Percentiles rank a stretch among this genome's conserved stretches.
Conservation (phyloP, 2,329 filamentous ascomycete genomes). For the Sporothrix mexicana region DNA sequence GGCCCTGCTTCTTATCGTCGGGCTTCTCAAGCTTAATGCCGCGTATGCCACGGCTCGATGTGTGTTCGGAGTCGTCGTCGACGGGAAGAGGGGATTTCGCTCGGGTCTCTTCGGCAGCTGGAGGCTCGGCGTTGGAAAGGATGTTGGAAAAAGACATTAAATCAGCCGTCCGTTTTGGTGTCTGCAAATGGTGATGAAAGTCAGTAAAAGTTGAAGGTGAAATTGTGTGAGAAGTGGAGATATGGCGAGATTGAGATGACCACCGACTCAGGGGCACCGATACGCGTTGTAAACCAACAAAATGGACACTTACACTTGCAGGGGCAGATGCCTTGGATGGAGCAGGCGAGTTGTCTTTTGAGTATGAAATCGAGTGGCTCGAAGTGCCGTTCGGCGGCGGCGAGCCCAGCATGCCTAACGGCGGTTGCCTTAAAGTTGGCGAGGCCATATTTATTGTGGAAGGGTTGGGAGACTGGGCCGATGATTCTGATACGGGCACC, state of each 20-base stretch:
- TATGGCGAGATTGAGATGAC: too few species aligned
- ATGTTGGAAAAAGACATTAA: conserved; percentile 98
- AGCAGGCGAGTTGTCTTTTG: conserved; percentile 50
- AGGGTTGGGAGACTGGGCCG: conserved; percentile 50
- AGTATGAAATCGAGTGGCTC: conserved; percentile 42
- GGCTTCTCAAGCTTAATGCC: conserved; percentile 40
- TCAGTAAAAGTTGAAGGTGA: background rate
- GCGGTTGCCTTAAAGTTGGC: conserved; percentile 54
- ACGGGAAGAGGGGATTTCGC: conserved; percentile 47
- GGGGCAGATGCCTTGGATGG: conserved; percentile 51
- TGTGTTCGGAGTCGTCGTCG: conserved; percentile 35
- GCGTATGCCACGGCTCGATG: conserved; percentile 27
- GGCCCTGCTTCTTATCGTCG: conserved; percentile 35
- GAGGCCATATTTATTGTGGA: conserved; percentile 54
- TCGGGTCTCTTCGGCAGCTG: conserved; percentile 60
- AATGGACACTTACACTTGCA: conserved; percentile 45
- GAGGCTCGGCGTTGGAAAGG: conserved; percentile 74
- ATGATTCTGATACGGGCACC: conserved; percentile 44
- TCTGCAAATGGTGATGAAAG: conserved; percentile 51
- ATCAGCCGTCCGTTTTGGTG: conserved; percentile 75
- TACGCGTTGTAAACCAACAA: too few species aligned
- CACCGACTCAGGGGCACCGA: background rate
- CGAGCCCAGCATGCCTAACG: conserved; percentile 46
- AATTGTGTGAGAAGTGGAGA: background rate
- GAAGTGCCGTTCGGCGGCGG: conserved; percentile 50